Evolutionary conservation across 1,139 yeast species (phyloP), one percentile per base, ranked within the genome.

Genomic region (Tardiomyces blankii): DNA sequence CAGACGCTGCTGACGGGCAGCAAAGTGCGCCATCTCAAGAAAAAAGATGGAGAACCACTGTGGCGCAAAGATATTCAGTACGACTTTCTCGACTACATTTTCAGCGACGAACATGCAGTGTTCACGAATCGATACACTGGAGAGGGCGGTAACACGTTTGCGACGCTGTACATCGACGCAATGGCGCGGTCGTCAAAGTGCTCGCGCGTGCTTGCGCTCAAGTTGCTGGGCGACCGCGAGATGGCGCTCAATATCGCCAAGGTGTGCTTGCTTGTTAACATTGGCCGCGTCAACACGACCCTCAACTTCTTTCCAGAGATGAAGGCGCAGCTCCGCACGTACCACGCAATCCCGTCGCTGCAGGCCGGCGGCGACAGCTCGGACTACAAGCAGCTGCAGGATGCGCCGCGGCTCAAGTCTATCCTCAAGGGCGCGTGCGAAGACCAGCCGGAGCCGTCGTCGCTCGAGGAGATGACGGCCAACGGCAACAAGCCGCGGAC

Each of bases 251-350:
- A 87, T 14, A 87, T 87, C 44, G 85, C 88, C 45, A 80, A 86
- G 73, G 82, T 87, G 28, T 86, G 95, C 53, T 66, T 91, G 41
- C 70, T 91, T 51, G 97, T 91, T 25, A 91, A 91, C 61, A 80
- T 88, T 42, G 97, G 97, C 3, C 72, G 97, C 52, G 80, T 91
- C 80, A 91, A 91, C 66, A 91, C 98, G 1, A 91, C 97, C 4
- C 81, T 91, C 45, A 89, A 89, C 64, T 91, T 89, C 61, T 95
- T 87, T 47, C 88, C 94, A n/a, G 96, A 88, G 60, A 89, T 89
- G 97, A 82, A 88, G 54, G 87, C 96, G 0, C 91, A 89, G 51
- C 71, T 89, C 54, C 72, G 97, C 56, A 89, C 96, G 0, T 91
- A 84, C 60, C 96, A 89, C 63, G 84, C 95, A 13, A 86, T 91